Base-by-base conservation (phyloP, 2,329 filamentous ascomycete genomes). In the Dactylellina parvicollis region DNA sequence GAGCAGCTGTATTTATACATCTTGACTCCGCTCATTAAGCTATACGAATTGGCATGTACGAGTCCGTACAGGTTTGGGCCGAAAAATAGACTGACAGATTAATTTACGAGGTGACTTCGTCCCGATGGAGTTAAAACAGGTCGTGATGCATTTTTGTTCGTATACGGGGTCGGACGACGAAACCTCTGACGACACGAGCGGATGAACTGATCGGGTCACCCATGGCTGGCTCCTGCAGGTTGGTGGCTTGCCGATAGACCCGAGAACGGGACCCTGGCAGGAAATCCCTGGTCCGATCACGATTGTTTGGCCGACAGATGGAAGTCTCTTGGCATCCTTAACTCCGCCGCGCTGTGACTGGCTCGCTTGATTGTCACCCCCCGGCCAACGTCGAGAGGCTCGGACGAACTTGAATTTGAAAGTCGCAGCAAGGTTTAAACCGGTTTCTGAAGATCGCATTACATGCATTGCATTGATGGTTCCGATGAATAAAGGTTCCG, bases 241-340 rank as follows among this genome's bases (percentile, higher is more conserved):
- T n/a, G n/a, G n/a, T n/a, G n/a, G n/a, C n/a, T n/a, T n/a, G n/a
- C n/a, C n/a, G n/a, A n/a, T n/a, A n/a, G n/a, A n/a, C n/a, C n/a
- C n/a, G n/a, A n/a, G n/a, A n/a, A n/a, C n/a, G n/a, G n/a, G n/a
- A n/a, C n/a, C n/a, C n/a, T n/a, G n/a, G n/a, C n/a, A n/a, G n/a
- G n/a, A n/a, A n/a, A n/a, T n/a, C n/a, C n/a, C n/a, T n/a, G n/a
- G n/a, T n/a, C n/a, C n/a, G n/a, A n/a, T n/a, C n/a, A n/a, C n/a
- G n/a, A n/a, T n/a, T n/a, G 26, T 65, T 67, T 42, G 20, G 7
- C 54, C 62, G 62, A 59, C 32, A 9, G 14, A 12, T 8, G 30
- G 28, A 26, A 59, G 47, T n/a, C 4, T 26, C 66, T 71, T 71
- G 49, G 66, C 56, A 34, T 36, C 32, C 14, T 64, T 64, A 71